Base-by-base conservation (phyloP, 2,329 filamentous ascomycete genomes). In the Aspergillus sp. region DNA sequence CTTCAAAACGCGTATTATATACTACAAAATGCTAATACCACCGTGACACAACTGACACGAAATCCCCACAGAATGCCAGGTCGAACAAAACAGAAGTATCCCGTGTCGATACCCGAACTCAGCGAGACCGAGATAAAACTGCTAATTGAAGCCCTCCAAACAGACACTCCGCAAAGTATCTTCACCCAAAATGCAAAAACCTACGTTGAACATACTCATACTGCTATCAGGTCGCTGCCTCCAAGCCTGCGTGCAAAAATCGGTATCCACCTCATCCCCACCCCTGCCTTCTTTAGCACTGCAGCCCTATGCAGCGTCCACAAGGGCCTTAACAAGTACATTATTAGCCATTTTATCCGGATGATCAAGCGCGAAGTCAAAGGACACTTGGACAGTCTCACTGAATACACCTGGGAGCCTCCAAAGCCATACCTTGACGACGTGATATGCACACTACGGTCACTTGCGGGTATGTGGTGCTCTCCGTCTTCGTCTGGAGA, bases 381-480 rank as follows among this genome's bases (percentile, higher is more conserved):
- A 4, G 50, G 41, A 2, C 66, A 70, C 8, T 59, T 75, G 28
- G 64, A 56, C 4, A 57, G 61, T 17, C 62, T 74, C 8, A 59
- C 69, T 3, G 41, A 56, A 45, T 69, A 69, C 50, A 64, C 65
- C 4, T 34, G 22, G 11, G 55, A 67, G 1, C 43, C 61, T 6
- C 54, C 71, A 17, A 34, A 46, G 2, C 19, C 60, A 0, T 38
- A 64, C 1, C 62, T 72, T 19, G 47, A 56, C 4, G 48, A 62
- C 1, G 59, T 73, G 3, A 25, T 66, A 4, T 31, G 50, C 4
- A 58, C 59, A 7, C 62, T 79, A 13, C 65, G 68, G 22, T 67
- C 66, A 0, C 59, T 79, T 11, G 66, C 70, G 19, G 72, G 69
- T 0, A 69, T 79, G 63, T 79, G 76, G 77, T 66, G 70, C 38